phyloP scores from a whole-genome alignment of 495 filamentous ascomycete species.

The Venustampulla echinocandica region DNA sequence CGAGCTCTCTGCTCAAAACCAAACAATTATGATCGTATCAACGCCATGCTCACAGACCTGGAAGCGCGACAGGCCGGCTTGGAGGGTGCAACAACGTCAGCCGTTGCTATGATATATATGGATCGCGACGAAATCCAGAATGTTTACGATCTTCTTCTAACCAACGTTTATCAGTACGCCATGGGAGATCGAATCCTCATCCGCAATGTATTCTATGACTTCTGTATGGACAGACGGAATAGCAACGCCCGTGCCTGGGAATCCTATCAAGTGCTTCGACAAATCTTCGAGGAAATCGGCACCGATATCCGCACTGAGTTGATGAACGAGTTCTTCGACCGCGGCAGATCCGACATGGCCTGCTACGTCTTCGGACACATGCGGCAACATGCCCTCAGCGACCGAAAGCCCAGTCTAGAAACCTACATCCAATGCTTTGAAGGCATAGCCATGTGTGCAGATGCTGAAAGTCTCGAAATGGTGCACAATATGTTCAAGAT shows the following conservation, averaged over 20 bases:
- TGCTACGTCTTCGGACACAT: slow-evolving; percentile 82
- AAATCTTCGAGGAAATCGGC: slow-evolving; percentile 69
- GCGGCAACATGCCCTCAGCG: slow-evolving; percentile 51
- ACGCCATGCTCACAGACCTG: slow-evolving; percentile 65
- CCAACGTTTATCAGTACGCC: slow-evolving; percentile 55
- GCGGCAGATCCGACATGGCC: slow-evolving; percentile 71
- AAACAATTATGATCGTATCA: slow-evolving; percentile 54
- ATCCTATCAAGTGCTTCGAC: slow-evolving; percentile 64
- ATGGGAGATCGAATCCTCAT: slow-evolving; percentile 54
- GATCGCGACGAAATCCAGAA: slow-evolving; percentile 62
- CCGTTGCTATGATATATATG: slow-evolving; percentile 62
- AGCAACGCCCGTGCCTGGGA: slow-evolving; percentile 65
- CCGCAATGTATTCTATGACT: slow-evolving; percentile 52
- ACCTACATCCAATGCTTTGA: slow-evolving; percentile 71
- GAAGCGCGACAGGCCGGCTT: slow-evolving; percentile 60
- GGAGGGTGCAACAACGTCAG: slow-evolving; percentile 60
- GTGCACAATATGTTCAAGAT: slow-evolving; percentile 91
- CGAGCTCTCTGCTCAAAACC: slow-evolving; percentile 49
- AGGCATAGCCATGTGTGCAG: slow-evolving; percentile 57
- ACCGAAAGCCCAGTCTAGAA: slow-evolving; percentile 53
- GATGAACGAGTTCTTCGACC: slow-evolving; percentile 77
- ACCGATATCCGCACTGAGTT: slow-evolving; percentile 53
- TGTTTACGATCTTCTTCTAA: slow-evolving; percentile 66
- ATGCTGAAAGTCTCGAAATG: slow-evolving; percentile 56
- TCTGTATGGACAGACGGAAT: slow-evolving; percentile 51